Conservation (phyloP, 352 stramenopile genomes). For the Halophytophthora polymorphica region DNA sequence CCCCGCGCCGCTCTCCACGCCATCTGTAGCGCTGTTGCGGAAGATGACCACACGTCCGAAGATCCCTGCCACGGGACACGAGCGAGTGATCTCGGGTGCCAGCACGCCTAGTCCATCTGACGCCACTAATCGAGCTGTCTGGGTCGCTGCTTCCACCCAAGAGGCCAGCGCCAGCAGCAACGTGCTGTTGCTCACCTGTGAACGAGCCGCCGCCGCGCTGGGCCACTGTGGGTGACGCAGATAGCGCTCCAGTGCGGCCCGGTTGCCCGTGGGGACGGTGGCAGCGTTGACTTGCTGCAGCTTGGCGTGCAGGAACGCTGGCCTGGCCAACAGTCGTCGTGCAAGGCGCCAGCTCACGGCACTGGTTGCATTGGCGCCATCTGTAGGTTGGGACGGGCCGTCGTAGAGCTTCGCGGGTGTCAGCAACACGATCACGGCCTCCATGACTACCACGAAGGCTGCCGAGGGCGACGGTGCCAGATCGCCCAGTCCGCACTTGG, state of each 20-base stretch:
- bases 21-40: constrained; percentile 24
- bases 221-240: constrained; percentile 57
- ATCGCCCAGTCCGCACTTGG: constrained; percentile 1
- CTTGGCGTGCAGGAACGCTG: constrained; percentile 44
- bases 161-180: constrained; percentile 46
- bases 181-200: constrained; percentile 14
- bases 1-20: constrained; percentile 10
- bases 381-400: constrained; percentile 30
- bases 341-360: constrained; percentile 73
- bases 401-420: constrained; percentile 69
- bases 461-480: constrained; percentile 4
- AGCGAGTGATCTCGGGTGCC: constrained; percentile 48
- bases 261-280: constrained; percentile 46
- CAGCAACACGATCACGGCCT: constrained; percentile 75
- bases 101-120: constrained; percentile 36
- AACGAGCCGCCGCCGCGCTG: constrained; percentile 22
- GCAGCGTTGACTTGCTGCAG: constrained; percentile 42
- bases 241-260: constrained; percentile 53
- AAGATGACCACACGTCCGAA: constrained; percentile 69
- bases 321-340: constrained; percentile 44
- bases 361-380: constrained; percentile 21
- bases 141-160: constrained; percentile 45
- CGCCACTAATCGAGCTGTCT: constrained; percentile 33
- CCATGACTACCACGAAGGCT: constrained; percentile 68
- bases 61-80: constrained; percentile 44